These are phyloP conservation scores for Oryza glumipatula DNA, from an alignment of 176 grass and related monocot genomes.

Conservation along the genomic window DNA sequence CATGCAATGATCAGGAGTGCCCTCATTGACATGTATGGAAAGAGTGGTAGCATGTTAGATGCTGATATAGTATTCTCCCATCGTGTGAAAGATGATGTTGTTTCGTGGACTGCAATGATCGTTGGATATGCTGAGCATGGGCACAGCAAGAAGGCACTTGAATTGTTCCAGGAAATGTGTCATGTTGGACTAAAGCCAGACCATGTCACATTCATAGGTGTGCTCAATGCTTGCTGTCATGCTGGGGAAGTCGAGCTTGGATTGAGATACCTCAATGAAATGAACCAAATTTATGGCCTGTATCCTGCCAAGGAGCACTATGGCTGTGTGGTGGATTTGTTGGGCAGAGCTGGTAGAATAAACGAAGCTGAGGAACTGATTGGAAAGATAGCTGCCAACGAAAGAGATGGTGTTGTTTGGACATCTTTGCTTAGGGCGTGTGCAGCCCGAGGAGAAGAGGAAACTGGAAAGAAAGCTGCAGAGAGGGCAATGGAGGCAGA, in stretches of 20 bases:
- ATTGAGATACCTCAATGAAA: constrained; percentile 57
- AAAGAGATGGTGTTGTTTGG: constrained; percentile 68
- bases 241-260: constrained; percentile 53
- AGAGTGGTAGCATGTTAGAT: constrained; percentile 61
- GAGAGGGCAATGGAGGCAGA: constrained; percentile 55
- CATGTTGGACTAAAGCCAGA: constrained; percentile 48
- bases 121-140: constrained; percentile 61
- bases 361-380: constrained; percentile 61
- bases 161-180: constrained; percentile 62
- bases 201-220: constrained; percentile 57
- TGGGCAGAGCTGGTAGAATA: constrained; percentile 54
- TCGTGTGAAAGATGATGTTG: constrained; percentile 45
- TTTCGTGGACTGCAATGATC: constrained; percentile 68
- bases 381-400: constrained; percentile 43
- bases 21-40: constrained; percentile 65
- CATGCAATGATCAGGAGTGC: constrained; percentile 55
- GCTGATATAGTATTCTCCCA: constrained; percentile 38
- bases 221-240: constrained; percentile 65
- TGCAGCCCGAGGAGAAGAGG: constrained; percentile 56
- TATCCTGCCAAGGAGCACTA: constrained; percentile 69
- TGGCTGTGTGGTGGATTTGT: constrained; percentile 64
- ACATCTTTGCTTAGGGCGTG: constrained; percentile 67
- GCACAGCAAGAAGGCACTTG: constrained; percentile 42
- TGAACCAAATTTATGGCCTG: constrained; percentile 48
- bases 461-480: constrained; percentile 51